Evolutionary conservation across 371 early-diverging fungal genomes (phyloP), one percentile per base, ranked within the genome.

Genomic region (Apophysomyces ossiformis): DNA sequence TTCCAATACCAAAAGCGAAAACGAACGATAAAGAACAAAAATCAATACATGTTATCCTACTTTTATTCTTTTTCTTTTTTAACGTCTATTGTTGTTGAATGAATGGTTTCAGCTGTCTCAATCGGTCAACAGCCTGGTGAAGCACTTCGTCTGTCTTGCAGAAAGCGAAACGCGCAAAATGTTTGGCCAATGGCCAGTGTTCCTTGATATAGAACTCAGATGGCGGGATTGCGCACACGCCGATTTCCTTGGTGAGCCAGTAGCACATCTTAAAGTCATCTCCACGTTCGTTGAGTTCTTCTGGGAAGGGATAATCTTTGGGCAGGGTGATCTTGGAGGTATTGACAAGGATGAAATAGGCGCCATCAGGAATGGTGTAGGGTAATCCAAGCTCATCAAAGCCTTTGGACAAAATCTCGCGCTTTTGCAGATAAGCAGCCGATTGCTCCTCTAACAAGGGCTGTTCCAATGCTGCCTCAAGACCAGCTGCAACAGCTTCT

Each of bases 331-430:
- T 79, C 77, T 88, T 78, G 45, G 79, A 69, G 5, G 90, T 90
- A 69, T 96, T 95, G 54, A 95, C 95, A 63, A 98, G 81, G 39
- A 96, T 86, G 74, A 95, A 98, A 83, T 98, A 98, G 37, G 95
- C 90, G 47, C 98, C 98, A 61, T 98, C 90, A 4, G 97, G 97
- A 3, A 91, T 78, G 6, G 92, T 94, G 62, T 93, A 93, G 15
- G 91, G 88, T 61, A 98, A 76, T 12, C 88, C 88, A 1, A 90
- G 73, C 38, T 89, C 84, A 18, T 86, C 83, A 76, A 98, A 90
- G 15, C 87, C 82, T 16, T 76, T 77, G 69, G 89, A 76, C n/a
- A 97, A 78, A 47, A 88, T 87, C 64, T 90, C 83, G 36, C 96
- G 92, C 59, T 92, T 89, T 59, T 72, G 66, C 57, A 89, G 74